Conservation (phyloP, 2,329 filamentous ascomycete species). For the Nannizzia gypsea region DNA sequence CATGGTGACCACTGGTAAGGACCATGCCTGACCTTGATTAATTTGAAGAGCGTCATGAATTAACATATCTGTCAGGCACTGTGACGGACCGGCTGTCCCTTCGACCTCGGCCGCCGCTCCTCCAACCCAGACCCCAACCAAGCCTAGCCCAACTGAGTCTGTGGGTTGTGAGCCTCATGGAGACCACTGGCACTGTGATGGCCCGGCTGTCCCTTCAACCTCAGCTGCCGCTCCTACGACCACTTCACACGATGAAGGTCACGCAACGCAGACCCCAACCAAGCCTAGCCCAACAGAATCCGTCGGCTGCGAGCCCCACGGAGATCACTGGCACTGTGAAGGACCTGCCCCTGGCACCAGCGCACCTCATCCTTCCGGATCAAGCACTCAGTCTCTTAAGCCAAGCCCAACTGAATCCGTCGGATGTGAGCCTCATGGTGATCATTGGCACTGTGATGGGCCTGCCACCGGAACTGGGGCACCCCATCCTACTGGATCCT, state of each 20-base stretch:
- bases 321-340: slow-evolving; percentile 19
- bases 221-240: not conserved
- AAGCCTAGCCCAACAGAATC: slow-evolving; percentile 14
- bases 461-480: slow-evolving; percentile 6
- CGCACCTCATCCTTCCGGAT: not conserved
- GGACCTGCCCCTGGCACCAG: slow-evolving; percentile 11
- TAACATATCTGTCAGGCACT: slow-evolving; percentile 18
- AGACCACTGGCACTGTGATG: slow-evolving; percentile 19
- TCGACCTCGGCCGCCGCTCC: not conserved
- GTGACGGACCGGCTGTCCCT: slow-evolving; percentile 17
- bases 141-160: slow-evolving; percentile 14
- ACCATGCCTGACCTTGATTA: not conserved
- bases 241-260: not conserved
- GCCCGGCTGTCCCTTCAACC: no score
- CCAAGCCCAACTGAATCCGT: slow-evolving; percentile 14
- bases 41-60: not conserved
- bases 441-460: slow-evolving; percentile 17
- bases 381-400: slow-evolving; percentile 2
- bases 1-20: slow-evolving; percentile 15
- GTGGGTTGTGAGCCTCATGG: slow-evolving; percentile 15
- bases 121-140: slow-evolving; percentile 2
- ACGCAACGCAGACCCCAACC: slow-evolving; percentile 3
- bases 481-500: not conserved
- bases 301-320: slow-evolving; percentile 15
- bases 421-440: slow-evolving; percentile 16